A percentile compares a stretch with the other conserved stretches of the same genome.
Evolutionary conservation across 2,329 filamentous ascomycete genomes (phyloP).

Genomic region (Orbilia blumenaviensis): DNA sequence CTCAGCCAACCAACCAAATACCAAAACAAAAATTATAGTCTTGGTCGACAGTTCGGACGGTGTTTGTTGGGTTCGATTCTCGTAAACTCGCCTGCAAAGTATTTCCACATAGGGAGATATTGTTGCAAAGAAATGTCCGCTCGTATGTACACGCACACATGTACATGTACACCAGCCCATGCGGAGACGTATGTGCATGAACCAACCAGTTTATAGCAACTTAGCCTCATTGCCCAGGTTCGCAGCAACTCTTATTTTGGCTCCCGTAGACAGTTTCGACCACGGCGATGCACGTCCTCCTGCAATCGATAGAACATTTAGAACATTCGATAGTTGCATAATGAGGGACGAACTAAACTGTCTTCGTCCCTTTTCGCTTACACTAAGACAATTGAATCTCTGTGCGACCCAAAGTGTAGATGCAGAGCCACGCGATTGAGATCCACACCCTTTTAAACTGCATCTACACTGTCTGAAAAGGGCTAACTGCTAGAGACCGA

Average conservation of each 20-base stretch:
- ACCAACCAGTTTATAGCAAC: conserved; percentile 6
- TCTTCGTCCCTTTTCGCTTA: conserved; percentile 29
- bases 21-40: neutral
- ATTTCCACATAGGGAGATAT: conserved; percentile 44
- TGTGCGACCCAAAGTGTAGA: conserved; percentile 47
- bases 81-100: conserved; percentile 39
- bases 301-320: neutral
- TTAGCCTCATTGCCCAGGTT: conserved; percentile 50
- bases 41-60: conserved; percentile 22
- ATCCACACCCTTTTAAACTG: conserved; percentile 12
- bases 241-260: conserved; percentile 34
- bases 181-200: conserved; percentile 3
- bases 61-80: conserved; percentile 7
- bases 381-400: conserved; percentile 27
- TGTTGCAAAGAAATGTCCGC: conserved; percentile 32
- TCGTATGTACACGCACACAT: neutral
- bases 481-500: neutral
- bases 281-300: conserved; percentile 30
- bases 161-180: neutral
- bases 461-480: conserved; percentile 8
- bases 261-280: conserved; percentile 38
- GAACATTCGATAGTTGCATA: conserved; percentile 14
- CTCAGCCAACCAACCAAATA: conserved; percentile 22
- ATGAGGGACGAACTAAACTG: conserved; percentile 1
- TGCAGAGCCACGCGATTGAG: conserved; percentile 33